A percentile compares a stretch with the other conserved stretches of the same genome.
These are phyloP conservation scores for Mycena metata DNA, from an alignment of 768 basidiomycete species.

Conservation along the genomic window DNA sequence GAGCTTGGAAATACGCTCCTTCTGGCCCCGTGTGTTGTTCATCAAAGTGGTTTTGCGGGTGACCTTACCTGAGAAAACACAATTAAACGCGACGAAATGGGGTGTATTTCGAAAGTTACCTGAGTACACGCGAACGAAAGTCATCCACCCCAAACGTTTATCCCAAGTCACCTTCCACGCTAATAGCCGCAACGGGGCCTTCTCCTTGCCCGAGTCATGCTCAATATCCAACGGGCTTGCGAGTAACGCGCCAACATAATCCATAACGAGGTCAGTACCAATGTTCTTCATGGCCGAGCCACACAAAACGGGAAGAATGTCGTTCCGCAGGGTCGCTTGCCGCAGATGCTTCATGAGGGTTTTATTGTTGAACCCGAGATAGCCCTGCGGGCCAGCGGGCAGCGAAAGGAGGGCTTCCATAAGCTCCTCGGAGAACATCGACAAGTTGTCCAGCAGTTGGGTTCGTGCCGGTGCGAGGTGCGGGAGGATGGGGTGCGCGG, in stretches of 20 bases:
- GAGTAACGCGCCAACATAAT: slow-evolving; percentile 85
- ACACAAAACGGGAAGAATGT: slow-evolving; percentile 84
- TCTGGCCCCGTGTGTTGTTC: slow-evolving; percentile 77
- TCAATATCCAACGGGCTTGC: slow-evolving; percentile 81
- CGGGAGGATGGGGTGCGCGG: slow-evolving; percentile 75
- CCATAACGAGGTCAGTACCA: slow-evolving; percentile 84
- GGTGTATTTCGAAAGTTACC: slow-evolving; percentile 59
- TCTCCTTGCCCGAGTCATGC: slow-evolving; percentile 58
- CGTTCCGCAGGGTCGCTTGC: slow-evolving; percentile 71
- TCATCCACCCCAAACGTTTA: slow-evolving; percentile 89
- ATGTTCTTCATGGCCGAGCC: slow-evolving; percentile 87
- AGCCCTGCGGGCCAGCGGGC: slow-evolving; percentile 70
- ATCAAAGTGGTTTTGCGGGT: slow-evolving; percentile 71
- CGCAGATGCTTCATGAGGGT: slow-evolving; percentile 77
- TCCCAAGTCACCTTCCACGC: slow-evolving; percentile 96
- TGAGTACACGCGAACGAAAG: slow-evolving; percentile 90
- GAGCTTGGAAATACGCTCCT: slow-evolving; percentile 81
- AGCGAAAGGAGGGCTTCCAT: slow-evolving; percentile 77
- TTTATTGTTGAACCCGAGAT: slow-evolving; percentile 68
- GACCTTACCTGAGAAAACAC: slow-evolving; percentile 67
- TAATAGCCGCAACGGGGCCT: slow-evolving; percentile 70
- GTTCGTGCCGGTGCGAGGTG: slow-evolving; percentile 77
- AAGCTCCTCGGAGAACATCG: slow-evolving; percentile 85
- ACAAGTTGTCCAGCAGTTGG: slow-evolving; percentile 80
- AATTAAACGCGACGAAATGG: slow-evolving; percentile 12